phyloP scores from a whole-genome alignment of 163 green algal species.

The Prototheca cutis region DNA sequence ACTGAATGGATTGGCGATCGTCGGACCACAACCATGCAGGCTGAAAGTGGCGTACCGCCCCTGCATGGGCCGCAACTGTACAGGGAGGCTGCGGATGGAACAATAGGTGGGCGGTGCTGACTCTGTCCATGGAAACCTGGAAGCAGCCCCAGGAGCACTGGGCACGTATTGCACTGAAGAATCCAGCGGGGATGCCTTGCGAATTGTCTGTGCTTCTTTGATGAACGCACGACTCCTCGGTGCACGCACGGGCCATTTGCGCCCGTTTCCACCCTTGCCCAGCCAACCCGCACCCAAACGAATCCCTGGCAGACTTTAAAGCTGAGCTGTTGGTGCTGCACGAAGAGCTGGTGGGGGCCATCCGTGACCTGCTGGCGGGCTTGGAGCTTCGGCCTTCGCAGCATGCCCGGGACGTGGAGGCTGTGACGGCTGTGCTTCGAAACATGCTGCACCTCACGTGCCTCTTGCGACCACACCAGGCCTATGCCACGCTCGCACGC shows the following conservation, averaged over 20 bases:
- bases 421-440: constrained; percentile 26
- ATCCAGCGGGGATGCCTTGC: too few relatives aligned
- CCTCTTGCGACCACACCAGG: constrained; percentile 32
- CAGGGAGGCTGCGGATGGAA: constrained; percentile 15
- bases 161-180: too few relatives aligned
- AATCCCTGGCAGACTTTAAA: constrained; percentile 25
- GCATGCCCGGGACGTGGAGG: constrained; percentile 26
- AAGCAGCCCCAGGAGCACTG: too few relatives aligned
- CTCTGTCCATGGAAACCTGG: too few relatives aligned
- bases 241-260: too few relatives aligned
- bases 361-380: constrained; percentile 32
- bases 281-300: background rate
- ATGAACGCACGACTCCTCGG: too few relatives aligned
- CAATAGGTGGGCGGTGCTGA: constrained; percentile 17
- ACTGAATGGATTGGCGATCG: too few relatives aligned
- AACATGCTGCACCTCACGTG: constrained; percentile 47
- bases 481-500: constrained; percentile 8
- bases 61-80: constrained; percentile 26
- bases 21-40: constrained; percentile 20
- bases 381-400: constrained; percentile 25
- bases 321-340: constrained; percentile 33
- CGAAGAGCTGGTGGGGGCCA: constrained; percentile 29
- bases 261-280: too few relatives aligned
- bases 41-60: constrained; percentile 31
- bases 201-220: too few relatives aligned